phyloP scores from a whole-genome alignment of 1,284 basidiomycete genomes.

The Trichosporon sp. region DNA sequence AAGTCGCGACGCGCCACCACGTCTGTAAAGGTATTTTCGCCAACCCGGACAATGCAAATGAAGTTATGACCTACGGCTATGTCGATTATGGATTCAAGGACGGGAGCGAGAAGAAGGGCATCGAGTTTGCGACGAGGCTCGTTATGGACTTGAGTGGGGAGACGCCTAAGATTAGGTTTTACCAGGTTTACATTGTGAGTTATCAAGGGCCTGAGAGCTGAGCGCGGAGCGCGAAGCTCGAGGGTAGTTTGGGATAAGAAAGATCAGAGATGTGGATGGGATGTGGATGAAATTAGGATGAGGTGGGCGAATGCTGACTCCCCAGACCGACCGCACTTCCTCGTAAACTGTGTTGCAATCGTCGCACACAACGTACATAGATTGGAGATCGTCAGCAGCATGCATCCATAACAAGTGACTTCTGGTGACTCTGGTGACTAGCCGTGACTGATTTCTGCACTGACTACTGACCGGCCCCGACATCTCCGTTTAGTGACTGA shows the following conservation, averaged over 20 bases:
- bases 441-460: not conserved
- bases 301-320: too few relatives aligned
- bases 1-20: conserved; percentile 24
- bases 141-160: conserved; percentile 13
- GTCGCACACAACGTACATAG: too few relatives aligned
- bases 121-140: conserved; percentile 25
- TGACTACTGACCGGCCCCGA: too few relatives aligned
- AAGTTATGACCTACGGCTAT: conserved; percentile 25
- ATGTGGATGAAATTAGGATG: too few relatives aligned
- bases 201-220: too few relatives aligned
- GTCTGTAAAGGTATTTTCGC: conserved; percentile 23
- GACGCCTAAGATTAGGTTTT: conserved; percentile 25
- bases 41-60: conserved; percentile 3
- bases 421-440: not conserved
- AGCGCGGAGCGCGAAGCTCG: not conserved
- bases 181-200: conserved; percentile 35
- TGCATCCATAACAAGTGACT: not conserved
- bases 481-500: not conserved
- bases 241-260: too few relatives aligned
- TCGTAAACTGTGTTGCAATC: too few relatives aligned
- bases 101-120: conserved; percentile 18
- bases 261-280: too few relatives aligned
- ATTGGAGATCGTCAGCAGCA: not conserved
- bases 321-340: not conserved
- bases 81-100: conserved; percentile 31